These are phyloP conservation scores for Pseudognaphalium luteoalbum DNA, from an alignment of 129 eudicot species.

Conservation along the genomic window DNA sequence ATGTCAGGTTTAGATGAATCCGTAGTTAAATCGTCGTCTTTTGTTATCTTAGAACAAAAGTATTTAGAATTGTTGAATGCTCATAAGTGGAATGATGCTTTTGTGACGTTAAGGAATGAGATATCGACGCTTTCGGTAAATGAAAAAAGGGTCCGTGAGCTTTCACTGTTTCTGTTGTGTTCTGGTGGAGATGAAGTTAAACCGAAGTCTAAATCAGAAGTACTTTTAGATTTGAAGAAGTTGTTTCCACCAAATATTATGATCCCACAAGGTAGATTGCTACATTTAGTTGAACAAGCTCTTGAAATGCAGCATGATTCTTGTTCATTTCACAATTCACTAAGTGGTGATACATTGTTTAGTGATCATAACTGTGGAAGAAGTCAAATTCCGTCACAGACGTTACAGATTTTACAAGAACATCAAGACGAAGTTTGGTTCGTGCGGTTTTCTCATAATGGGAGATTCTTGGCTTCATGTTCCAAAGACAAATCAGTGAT, in stretches of 20 bases:
- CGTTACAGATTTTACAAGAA: constrained; percentile 29
- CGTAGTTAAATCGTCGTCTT: constrained; percentile 45
- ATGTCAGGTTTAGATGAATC: constrained; percentile 44
- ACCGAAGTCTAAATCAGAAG: constrained; percentile 36
- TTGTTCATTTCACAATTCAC: constrained; percentile 72
- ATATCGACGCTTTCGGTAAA: constrained; percentile 53
- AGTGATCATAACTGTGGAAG: constrained; percentile 73
- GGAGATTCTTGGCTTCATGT: constrained; percentile 45
- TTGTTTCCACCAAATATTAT: constrained; percentile 70
- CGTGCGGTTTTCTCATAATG: constrained; percentile 44
- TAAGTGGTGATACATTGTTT: constrained; percentile 46
- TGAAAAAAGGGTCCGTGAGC: constrained; percentile 41
- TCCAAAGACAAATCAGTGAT: constrained; percentile 41
- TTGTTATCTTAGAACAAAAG: constrained; percentile 70
- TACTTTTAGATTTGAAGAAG: constrained; percentile 52
- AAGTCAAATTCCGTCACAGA: constrained; percentile 56
- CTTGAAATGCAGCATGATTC: constrained; percentile 57
- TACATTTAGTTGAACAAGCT: constrained; percentile 76
- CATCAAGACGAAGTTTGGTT: constrained; percentile 52
- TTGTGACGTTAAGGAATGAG: constrained; percentile 59
- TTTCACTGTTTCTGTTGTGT: constrained; percentile 41
- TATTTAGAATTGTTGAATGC: constrained; percentile 55
- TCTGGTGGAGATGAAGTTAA: constrained; percentile 22
- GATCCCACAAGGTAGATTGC: constrained; percentile 59
- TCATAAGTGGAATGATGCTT: constrained; percentile 49